Evolutionary conservation across 345 rosid genomes (phyloP).

Genomic region (Carallia brachiata): DNA sequence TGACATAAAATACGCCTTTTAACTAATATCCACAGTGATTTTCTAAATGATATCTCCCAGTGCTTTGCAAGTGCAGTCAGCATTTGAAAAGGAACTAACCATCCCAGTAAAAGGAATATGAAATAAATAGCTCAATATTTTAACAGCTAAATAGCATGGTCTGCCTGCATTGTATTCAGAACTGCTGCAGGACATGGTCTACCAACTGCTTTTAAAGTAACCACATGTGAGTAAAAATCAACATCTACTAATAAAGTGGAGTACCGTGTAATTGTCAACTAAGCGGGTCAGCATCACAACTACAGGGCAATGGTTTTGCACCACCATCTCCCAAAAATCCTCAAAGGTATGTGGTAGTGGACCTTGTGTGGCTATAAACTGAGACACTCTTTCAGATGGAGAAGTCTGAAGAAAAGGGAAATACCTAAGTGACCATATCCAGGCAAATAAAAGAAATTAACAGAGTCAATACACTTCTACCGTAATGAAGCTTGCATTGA

Average conservation of each 20-base stretch:
- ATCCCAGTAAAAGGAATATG: neutral
- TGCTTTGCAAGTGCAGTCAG: no score
- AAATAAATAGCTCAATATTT: neutral
- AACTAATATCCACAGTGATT: no score
- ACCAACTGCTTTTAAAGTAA: neutral
- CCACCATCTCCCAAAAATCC: slow-evolving; percentile 95
- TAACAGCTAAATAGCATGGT: no score
- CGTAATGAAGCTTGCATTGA: slow-evolving; percentile 79
- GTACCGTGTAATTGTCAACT: slow-evolving; percentile 67
- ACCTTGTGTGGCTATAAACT: slow-evolving; percentile 91
- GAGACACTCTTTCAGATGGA: slow-evolving; percentile 54
- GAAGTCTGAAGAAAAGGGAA: slow-evolving; percentile 50
- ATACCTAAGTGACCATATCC: neutral
- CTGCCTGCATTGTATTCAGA: neutral
- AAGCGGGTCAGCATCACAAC: slow-evolving; percentile 87
- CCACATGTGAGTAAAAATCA: neutral
- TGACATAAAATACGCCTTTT: no score
- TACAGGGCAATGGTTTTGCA: slow-evolving; percentile 71
- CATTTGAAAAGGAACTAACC: no score
- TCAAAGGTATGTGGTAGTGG: slow-evolving; percentile 71
- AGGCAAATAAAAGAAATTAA: neutral
- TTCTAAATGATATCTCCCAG: no score
- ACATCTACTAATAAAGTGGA: slow-evolving; percentile 3
- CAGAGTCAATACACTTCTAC: slow-evolving; percentile 29
- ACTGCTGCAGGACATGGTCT: neutral